Base-by-base conservation (phyloP, 1,284 basidiomycete species). In the Melanopsichium pennsylvanicum region DNA sequence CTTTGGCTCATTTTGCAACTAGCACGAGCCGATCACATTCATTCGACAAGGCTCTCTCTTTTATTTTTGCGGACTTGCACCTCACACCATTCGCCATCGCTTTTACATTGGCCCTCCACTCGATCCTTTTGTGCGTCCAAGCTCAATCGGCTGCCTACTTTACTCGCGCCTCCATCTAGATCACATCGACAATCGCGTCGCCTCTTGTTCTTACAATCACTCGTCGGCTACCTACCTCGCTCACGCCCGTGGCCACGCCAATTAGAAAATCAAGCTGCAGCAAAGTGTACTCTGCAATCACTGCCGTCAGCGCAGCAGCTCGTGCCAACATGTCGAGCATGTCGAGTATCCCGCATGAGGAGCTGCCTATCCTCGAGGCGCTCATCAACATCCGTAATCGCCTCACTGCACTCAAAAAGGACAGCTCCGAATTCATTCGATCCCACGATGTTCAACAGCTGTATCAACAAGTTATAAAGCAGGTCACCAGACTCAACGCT, bases 361-460 rank as follows among this genome's bases (percentile, higher is more conserved):
- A 97, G 85, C 86, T 95, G 69, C 89, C 92, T 58, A 93, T 98
- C 81, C 89, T 98, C 77, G 95, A 97, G 85, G 86, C 90, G 22
- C 87, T 98, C 72, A 94, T 97, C 83, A 91, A 91, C 82, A 96
- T 97, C 81, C 88, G 95, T 51, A 95, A 96, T 82, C 88, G 85
- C 2, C 80, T 81, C 26, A 92, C 90, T 5, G 91, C 88, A 23
- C 87, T 93, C 80, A 93, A 93, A 86, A 90, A 90, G 85, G 89
- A 93, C 84, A 86, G 90, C 75, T 87, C 87, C 72, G 87, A 91
- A 72, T 95, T 89, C 83, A 92, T 94, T 82, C 92, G 93, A 76
- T 86, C 92, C 3, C 89, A 91, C 69, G 95, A 95, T 85, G 95
- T 98, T 51, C 90, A 96, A 82, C 86, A 88, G 38, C 88, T 97